Evolutionary conservation across 345 rosid species (phyloP).

Genomic region (Acer saccharum): DNA sequence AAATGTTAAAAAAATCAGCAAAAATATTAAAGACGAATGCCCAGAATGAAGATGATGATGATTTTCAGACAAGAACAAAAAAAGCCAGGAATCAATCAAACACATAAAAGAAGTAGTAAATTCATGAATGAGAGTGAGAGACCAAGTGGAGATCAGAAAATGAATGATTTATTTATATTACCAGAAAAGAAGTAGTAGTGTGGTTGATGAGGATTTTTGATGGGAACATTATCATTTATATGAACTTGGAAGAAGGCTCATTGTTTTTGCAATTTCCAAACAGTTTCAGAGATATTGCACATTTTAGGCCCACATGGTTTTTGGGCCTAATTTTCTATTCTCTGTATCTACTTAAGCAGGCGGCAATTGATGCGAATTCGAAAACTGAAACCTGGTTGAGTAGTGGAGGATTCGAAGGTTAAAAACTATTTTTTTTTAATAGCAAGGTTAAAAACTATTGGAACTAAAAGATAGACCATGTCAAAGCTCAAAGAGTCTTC

Average conservation of each 20-base stretch:
- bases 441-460: too few relatives aligned
- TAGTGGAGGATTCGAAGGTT: background rate
- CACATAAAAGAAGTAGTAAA: background rate
- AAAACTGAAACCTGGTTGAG: background rate
- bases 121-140: background rate
- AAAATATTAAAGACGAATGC: background rate
- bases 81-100: background rate
- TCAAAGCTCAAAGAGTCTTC: background rate
- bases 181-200: slow-evolving; percentile 16
- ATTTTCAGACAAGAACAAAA: background rate
- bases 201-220: background rate
- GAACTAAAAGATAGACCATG: background rate
- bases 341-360: background rate
- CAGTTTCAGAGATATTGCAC: background rate
- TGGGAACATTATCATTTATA: background rate
- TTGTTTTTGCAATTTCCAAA: background rate
- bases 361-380: background rate
- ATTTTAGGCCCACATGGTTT: background rate
- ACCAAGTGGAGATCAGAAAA: background rate
- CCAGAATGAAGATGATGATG: background rate
- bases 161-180: background rate
- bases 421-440: too few relatives aligned
- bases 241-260: slow-evolving; percentile 26
- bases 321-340: background rate
- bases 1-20: background rate